Conservation (phyloP, 2,329 filamentous ascomycete species). For the Phialophora verrucosa region DNA sequence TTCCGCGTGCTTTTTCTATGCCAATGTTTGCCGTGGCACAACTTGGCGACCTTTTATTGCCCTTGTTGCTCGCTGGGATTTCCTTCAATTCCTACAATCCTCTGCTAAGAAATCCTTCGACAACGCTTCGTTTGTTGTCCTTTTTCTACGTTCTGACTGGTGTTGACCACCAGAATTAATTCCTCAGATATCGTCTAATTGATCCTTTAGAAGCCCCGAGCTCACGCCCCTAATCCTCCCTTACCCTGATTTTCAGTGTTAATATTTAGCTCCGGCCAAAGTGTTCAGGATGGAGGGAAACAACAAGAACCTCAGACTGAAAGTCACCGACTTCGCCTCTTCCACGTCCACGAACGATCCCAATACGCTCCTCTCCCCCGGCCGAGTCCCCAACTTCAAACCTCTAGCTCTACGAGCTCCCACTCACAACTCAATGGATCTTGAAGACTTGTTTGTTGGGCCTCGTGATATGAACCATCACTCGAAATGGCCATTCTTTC, state of each 20-base stretch:
- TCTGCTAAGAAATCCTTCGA: slow-evolving; percentile 1
- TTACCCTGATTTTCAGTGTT: slow-evolving; percentile 1
- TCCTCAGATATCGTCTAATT: neutral
- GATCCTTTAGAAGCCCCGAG: neutral
- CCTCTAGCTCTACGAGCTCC: slow-evolving; percentile 29
- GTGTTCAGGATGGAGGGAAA: slow-evolving; percentile 21
- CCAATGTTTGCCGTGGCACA: neutral
- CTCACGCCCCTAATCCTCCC: neutral
- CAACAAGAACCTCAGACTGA: slow-evolving; percentile 28
- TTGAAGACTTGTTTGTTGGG: slow-evolving; percentile 66
- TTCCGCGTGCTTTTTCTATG: neutral
- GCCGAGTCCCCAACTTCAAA: slow-evolving; percentile 29
- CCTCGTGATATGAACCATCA: slow-evolving; percentile 74
- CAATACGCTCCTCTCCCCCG: slow-evolving; percentile 26
- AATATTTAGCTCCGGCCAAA: neutral
- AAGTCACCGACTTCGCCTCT: slow-evolving; percentile 34
- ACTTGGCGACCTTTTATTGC: slow-evolving; percentile 2
- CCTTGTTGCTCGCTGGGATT: neutral
- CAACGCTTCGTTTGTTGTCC: neutral
- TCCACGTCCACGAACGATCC: slow-evolving; percentile 29
- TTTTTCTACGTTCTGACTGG: slow-evolving; percentile 1
- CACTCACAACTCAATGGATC: slow-evolving; percentile 48
- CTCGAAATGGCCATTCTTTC: slow-evolving; percentile 76
- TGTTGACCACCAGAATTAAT: slow-evolving; percentile 10
- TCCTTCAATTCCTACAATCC: neutral